Conservation (phyloP, 139 green algal genomes). For the Chlorella sorokiniana region DNA sequence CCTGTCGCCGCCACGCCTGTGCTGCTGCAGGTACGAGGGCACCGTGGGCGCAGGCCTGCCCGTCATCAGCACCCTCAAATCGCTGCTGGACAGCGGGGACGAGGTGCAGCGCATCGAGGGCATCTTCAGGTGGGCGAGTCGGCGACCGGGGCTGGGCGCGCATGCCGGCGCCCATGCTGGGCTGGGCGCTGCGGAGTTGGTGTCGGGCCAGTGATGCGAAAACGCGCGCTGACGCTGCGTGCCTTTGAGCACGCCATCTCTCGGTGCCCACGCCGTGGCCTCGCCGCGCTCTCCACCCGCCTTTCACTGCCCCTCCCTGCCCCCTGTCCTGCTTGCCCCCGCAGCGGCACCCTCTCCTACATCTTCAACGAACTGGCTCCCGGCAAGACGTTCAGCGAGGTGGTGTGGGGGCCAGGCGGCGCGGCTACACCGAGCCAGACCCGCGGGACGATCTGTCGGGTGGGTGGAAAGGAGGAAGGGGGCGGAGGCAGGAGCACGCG, state of each 20-base stretch:
- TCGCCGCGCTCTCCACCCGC: not conserved
- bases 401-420: constrained; percentile 66
- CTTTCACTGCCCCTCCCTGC: not conserved
- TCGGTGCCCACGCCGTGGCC: too few species aligned
- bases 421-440: constrained; percentile 83
- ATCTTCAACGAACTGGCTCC: constrained; percentile 82
- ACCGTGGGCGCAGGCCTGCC: constrained; percentile 80
- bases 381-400: constrained; percentile 56
- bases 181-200: not conserved
- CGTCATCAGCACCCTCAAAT: constrained; percentile 75
- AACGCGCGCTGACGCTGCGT: too few species aligned
- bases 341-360: constrained; percentile 79
- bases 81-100: constrained; percentile 75
- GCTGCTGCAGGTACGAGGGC: constrained; percentile 38
- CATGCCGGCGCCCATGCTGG: not conserved
- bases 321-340: not conserved
- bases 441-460: constrained; percentile 78
- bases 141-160: not conserved
- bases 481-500: not conserved
- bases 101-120: constrained; percentile 66
- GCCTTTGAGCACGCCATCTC: too few species aligned
- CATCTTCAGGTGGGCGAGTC: constrained; percentile 40
- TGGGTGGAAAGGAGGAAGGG: constrained; percentile 7
- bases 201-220: too few species aligned
- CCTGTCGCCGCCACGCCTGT: not conserved